Percentiles rank a stretch among this genome's conserved stretches.
Conservation (phyloP, 768 basidiomycete genomes). For the Mycena crocata region DNA sequence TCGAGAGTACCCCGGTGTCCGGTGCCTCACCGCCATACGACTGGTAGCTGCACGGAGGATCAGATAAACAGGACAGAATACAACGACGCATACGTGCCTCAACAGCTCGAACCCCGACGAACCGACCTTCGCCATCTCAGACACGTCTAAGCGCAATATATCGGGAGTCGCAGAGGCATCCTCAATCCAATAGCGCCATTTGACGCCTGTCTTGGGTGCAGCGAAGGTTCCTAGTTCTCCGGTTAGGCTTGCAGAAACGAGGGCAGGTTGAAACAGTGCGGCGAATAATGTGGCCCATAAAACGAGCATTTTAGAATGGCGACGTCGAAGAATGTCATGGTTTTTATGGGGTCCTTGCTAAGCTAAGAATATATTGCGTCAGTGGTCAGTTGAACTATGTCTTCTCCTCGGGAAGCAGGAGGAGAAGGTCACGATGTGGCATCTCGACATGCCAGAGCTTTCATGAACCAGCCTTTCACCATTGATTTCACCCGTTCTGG, state of each 20-base stretch:
- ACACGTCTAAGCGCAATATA: constrained; percentile 19
- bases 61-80: no score
- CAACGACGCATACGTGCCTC: neutral
- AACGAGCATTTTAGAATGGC: constrained; percentile 5
- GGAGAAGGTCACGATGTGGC: no score
- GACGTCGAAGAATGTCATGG: neutral
- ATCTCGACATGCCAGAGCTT: no score
- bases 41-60: constrained; percentile 4
- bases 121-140: constrained; percentile 27
- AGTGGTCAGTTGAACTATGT: no score
- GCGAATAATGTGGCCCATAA: constrained; percentile 3
- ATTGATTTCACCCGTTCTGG: no score
- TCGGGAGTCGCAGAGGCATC: constrained; percentile 24
- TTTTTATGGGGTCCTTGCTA: constrained; percentile 15
- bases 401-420: no score
- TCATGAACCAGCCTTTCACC: no score
- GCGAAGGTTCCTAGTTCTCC: constrained; percentile 12
- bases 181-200: constrained; percentile 32
- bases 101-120: constrained; percentile 30
- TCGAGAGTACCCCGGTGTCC: constrained; percentile 12
- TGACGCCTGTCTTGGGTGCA: constrained; percentile 19
- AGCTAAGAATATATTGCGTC: no score
- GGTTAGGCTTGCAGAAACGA: constrained; percentile 4
- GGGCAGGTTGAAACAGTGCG: neutral
- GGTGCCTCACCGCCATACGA: constrained; percentile 14